These are phyloP conservation scores for Gracilaria gracilis DNA, from an alignment of 23 red algal genomes.

Conservation along the genomic window DNA sequence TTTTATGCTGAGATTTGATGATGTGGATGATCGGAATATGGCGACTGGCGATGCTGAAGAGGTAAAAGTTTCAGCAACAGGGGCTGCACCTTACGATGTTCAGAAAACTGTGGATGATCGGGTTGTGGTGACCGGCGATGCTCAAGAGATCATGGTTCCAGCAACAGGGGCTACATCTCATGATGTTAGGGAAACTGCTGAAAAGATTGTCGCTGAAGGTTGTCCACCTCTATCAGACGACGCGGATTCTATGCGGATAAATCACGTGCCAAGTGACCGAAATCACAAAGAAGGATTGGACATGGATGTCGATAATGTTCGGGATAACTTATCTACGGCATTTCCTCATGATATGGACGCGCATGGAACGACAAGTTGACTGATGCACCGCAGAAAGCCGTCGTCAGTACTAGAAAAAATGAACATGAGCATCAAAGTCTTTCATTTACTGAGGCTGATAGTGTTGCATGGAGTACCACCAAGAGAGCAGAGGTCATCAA, in stretches of 20 bases:
- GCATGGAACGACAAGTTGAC: not conserved
- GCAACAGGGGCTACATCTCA: not conserved
- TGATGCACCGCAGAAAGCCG: not conserved
- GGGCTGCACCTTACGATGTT: not conserved
- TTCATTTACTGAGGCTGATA: too few species aligned
- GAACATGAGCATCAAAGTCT: too few species aligned
- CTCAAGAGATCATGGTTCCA: not conserved
- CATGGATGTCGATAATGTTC: not conserved
- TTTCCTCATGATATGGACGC: not conserved
- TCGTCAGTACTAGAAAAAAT: not conserved
- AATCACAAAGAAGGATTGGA: too few species aligned
- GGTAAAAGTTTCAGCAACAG: too few species aligned
- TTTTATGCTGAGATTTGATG: not conserved
- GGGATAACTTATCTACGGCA: not conserved
- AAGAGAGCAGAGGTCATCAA: slow-evolving; percentile 26
- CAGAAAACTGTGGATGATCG: not conserved
- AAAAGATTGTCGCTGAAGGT: not conserved
- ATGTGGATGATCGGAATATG: too few species aligned
- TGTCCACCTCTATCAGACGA: not conserved
- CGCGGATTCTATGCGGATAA: not conserved
- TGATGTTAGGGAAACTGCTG: not conserved
- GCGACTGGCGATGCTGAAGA: too few species aligned
- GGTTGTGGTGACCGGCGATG: not conserved
- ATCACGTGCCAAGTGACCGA: not conserved
- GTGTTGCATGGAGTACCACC: not conserved